Base-by-base conservation (phyloP, 495 filamentous ascomycete genomes). In the Penicillium pulvis region DNA sequence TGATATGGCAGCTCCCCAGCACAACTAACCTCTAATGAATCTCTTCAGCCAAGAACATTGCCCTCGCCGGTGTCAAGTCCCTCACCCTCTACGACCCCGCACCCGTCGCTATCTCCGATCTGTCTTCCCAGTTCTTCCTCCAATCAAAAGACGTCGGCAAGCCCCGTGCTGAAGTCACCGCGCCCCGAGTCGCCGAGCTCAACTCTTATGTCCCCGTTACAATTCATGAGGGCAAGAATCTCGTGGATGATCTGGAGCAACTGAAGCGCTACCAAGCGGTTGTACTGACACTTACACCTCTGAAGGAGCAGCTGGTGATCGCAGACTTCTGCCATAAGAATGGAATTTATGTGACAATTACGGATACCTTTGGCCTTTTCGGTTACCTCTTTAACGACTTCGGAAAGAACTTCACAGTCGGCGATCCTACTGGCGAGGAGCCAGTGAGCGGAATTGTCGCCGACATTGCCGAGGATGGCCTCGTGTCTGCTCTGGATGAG, bases 371-470 rank as follows among this genome's bases (percentile, higher is more conserved):
- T 61, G 95, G 95, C 53, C 80, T 99, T 33, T 99, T 99, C 73
- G 95, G 95, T 20, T 87, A 87, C 57, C 89, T 99, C 58, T 99
- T 98, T 79, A 97, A 93, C 66, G 95, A 99, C 68, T 98, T 97
- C 69, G 95, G 95, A 59, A 86, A 94, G 70, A 88, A 94, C 51
- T 98, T 98, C 71, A 88, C 89, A 9, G 81, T 92, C 39, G 87
- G 91, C 53, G 95, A 99, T 71, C 77, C 93, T 11, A 97, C 89
- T 11, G 95, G 95, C 58, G 95, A 99, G 74, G 89, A 88, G 51
- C 87, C 90, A 26, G 77, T 88, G n/a, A 88, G 73, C 66, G 95
- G 95, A 19, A 98, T 99, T 57, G 83, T 99, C 33, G 93, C 94
- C 9, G 88, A 80, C 39, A 95, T 99, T 62, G 87, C 92, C 63